Conservation (phyloP, 1,284 basidiomycete species). For the Porogramme epimiltina region DNA sequence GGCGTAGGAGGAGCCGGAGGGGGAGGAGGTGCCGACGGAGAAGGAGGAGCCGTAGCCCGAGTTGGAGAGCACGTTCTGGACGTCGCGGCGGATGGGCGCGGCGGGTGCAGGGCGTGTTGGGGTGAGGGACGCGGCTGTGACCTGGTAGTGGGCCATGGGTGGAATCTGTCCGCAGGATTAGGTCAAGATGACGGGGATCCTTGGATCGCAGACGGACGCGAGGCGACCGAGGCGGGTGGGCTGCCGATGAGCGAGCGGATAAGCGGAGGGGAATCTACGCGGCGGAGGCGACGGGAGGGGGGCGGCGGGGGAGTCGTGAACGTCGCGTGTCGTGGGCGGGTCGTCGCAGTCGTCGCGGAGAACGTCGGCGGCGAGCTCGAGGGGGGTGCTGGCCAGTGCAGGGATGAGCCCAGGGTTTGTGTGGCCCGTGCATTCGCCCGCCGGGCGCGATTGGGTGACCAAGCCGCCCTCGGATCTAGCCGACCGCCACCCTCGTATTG, state of each 20-base stretch:
- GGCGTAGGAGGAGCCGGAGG: conserved; percentile 60
- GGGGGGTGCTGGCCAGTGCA: conserved; percentile 11
- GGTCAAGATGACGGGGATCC: conserved; percentile 2
- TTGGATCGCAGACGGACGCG: background rate
- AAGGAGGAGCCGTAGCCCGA: conserved; percentile 64
- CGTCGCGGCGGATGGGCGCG: conserved; percentile 56
- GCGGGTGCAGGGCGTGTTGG: conserved; percentile 68
- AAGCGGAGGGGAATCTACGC: background rate
- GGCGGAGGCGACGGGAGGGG: background rate
- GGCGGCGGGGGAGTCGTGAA: conserved; percentile 1
- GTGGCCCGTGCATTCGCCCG: conserved; percentile 16
- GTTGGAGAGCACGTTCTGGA: conserved; percentile 42
- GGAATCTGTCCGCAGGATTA: background rate
- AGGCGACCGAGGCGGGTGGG: background rate
- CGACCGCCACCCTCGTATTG: conserved; percentile 18
- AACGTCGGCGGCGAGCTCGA: conserved; percentile 1
- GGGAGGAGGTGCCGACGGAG: conserved; percentile 48
- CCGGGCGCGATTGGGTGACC: conserved; percentile 12
- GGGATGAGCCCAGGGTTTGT: too few species aligned
- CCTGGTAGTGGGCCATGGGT: conserved; percentile 50
- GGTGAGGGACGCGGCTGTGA: conserved; percentile 50
- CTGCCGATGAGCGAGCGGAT: conserved; percentile 12
- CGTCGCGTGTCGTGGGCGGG: conserved; percentile 2
- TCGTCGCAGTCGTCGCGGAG: conserved; percentile 10
- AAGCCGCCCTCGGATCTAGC: conserved; percentile 21